phyloP scores from a whole-genome alignment of 2,329 filamentous ascomycete genomes.

The Xylaria polymorpha region DNA sequence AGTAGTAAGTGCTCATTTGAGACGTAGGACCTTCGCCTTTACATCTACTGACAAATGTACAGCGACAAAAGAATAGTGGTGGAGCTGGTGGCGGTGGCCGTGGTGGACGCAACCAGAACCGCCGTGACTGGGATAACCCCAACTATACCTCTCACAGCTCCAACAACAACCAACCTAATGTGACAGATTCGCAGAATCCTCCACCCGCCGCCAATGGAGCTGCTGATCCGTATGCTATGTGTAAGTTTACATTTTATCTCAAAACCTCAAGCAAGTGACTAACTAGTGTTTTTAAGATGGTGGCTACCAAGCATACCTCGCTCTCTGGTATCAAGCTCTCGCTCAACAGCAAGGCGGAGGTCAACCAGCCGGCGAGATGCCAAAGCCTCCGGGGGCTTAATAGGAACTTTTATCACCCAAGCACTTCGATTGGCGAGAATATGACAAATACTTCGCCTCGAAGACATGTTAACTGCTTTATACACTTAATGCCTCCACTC shows the following conservation, averaged over 20 bases:
- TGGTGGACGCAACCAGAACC: slow-evolving; percentile 50
- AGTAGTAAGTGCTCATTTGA: slow-evolving; percentile 69
- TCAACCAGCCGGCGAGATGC: slow-evolving; percentile 51
- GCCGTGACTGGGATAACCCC: slow-evolving; percentile 67
- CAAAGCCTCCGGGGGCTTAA: slow-evolving; percentile 55
- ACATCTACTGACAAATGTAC: slow-evolving; percentile 48
- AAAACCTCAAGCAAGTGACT: slow-evolving; percentile 38
- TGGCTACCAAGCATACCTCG: slow-evolving; percentile 83
- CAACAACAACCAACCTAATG: slow-evolving; percentile 56
- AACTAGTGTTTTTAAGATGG: slow-evolving; percentile 68
- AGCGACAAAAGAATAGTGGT: slow-evolving; percentile 67
- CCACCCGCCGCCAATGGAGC: slow-evolving; percentile 63
- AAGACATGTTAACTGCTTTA: slow-evolving; percentile 3
- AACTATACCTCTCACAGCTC: slow-evolving; percentile 63
- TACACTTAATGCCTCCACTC: slow-evolving; percentile 20
- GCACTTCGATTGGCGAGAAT: slow-evolving; percentile 8
- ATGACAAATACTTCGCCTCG: not conserved
- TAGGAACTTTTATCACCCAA: slow-evolving; percentile 19
- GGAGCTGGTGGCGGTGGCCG: slow-evolving; percentile 60
- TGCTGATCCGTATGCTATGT: slow-evolving; percentile 80
- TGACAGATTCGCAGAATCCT: slow-evolving; percentile 52
- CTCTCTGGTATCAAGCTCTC: slow-evolving; percentile 82
- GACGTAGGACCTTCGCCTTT: not conserved
- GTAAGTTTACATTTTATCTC: slow-evolving; percentile 58
- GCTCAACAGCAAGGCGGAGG: slow-evolving; percentile 59